Base-by-base conservation (phyloP, 1,139 yeast genomes). In the Pichia sp. region DNA sequence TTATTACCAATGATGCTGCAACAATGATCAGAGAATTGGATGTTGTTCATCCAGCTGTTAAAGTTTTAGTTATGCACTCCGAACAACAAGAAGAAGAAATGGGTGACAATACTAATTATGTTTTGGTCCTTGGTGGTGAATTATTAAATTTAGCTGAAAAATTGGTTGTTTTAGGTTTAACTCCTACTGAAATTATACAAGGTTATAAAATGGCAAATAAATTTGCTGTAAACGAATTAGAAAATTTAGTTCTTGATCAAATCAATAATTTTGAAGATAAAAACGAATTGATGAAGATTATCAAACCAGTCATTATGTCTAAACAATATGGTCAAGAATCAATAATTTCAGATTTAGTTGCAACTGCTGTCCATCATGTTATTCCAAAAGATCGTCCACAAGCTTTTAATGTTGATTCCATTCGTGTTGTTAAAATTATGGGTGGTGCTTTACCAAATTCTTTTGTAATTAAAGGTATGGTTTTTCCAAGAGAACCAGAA, bases 21-120 rank as follows among this genome's bases (percentile, higher is more conserved):
- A 92, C 98, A 9, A 92, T 92, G 83, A 74, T 92, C 55, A 79
- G 86, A 58, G 97, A 94, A 66, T 73, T 92, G 51, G 97, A 92
- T 58, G 87, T 94, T 56, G 92, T 92, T 43, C 98, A 92, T 66
- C 98, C 98, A 7, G 97, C 97, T 1, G 98, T 94, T 27, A 92
- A 92, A 68, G 81, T 92, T 43, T 78, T 92, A 56, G 95, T 92
- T 51, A 88, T 89, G 97, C 96, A 97, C 29, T 82, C 95, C 27
- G 88, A 90, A 64, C 98, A 92, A 71, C 98, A 92, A 70, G 96
- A 92, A 66, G 78, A 83, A 58, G 98, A 92, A 66, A 76, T 81
- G 80, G 92, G 90, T 48, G 92, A 83, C 63, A 83, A 83, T 53
- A 80, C 89, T 5, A 83, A 83, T 63, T 69, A 83, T 48, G 90